A percentile compares a stretch with the other conserved stretches of the same genome.
These are phyloP conservation scores for Termitomyces sp. DNA, from an alignment of 768 basidiomycete genomes.

Conservation along the genomic window DNA sequence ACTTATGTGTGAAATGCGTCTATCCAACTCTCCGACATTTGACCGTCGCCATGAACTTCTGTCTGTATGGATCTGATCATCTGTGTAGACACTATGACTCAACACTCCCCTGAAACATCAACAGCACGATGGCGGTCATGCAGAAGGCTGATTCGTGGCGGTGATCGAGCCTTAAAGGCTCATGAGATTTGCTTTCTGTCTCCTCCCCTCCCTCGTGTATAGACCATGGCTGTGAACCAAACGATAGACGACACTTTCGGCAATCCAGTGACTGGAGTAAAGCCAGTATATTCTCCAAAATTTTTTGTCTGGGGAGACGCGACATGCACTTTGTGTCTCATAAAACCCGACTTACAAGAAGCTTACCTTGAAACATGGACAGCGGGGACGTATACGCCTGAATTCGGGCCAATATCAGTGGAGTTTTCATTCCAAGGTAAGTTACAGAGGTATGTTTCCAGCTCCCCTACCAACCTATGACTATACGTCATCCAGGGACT, in stretches of 20 bases:
- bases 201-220: background rate
- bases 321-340: background rate
- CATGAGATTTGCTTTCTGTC: background rate
- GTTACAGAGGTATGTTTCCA: background rate
- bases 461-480: background rate
- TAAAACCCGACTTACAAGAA: background rate
- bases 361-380: background rate
- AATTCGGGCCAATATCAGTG: background rate
- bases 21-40: background rate
- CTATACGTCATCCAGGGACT: constrained; percentile 23
- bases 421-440: background rate
- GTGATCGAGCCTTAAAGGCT: background rate
- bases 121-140: background rate
- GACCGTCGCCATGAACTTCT: background rate
- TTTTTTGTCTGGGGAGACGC: background rate
- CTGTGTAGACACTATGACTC: no score
- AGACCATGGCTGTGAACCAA: background rate
- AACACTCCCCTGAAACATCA: background rate
- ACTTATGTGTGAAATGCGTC: background rate
- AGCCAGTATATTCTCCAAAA: background rate
- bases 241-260: background rate
- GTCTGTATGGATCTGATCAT: background rate
- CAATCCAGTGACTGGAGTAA: background rate
- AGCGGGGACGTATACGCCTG: background rate
- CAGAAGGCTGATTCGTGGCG: background rate